Conservation (phyloP, 1,284 basidiomycete species). For the Fomitopsis palustris region DNA sequence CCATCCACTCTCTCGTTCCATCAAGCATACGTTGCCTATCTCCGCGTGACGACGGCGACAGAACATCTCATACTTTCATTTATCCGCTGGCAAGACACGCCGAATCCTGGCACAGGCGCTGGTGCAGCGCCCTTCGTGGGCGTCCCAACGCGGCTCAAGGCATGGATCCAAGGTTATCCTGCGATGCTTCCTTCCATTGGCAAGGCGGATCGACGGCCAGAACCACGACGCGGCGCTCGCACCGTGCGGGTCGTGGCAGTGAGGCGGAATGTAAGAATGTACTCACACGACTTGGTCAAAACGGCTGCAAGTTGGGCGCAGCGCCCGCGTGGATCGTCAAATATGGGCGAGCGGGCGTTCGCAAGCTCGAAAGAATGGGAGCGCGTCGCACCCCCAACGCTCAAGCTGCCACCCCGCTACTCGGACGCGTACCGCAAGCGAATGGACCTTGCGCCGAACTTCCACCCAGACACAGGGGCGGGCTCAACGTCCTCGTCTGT, state of each 20-base stretch:
- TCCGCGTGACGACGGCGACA: slow-evolving; percentile 77
- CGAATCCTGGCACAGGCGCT: slow-evolving; percentile 24
- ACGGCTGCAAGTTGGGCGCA: slow-evolving; percentile 69
- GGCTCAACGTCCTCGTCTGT: slow-evolving; percentile 21
- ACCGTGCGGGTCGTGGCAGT: slow-evolving; percentile 72
- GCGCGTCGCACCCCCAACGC: slow-evolving; percentile 56
- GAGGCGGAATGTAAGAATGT: slow-evolving; percentile 76
- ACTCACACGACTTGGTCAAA: slow-evolving; percentile 76
- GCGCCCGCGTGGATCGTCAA: slow-evolving; percentile 28
- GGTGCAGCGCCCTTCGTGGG: slow-evolving; percentile 43
- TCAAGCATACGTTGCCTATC: slow-evolving; percentile 76
- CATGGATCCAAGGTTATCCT: slow-evolving; percentile 87
- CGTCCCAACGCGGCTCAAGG: slow-evolving; percentile 74
- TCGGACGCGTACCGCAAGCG: slow-evolving; percentile 70
- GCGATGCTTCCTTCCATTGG: slow-evolving; percentile 48
- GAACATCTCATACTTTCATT: slow-evolving; percentile 87
- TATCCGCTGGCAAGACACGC: slow-evolving; percentile 73
- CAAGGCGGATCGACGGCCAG: slow-evolving; percentile 40
- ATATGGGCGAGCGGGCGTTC: slow-evolving; percentile 38
- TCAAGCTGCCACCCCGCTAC: slow-evolving; percentile 55
- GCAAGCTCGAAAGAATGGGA: slow-evolving; percentile 69
- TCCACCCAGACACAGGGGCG: slow-evolving; percentile 49
- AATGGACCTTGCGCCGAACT: slow-evolving; percentile 57
- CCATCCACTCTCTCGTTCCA: slow-evolving; percentile 64
- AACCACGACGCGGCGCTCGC: slow-evolving; percentile 68